A percentile compares a stretch with the other conserved stretches of the same genome.
Evolutionary conservation across 169 alveolate genomes (phyloP).

Genomic region (Eimeria sp.): DNA sequence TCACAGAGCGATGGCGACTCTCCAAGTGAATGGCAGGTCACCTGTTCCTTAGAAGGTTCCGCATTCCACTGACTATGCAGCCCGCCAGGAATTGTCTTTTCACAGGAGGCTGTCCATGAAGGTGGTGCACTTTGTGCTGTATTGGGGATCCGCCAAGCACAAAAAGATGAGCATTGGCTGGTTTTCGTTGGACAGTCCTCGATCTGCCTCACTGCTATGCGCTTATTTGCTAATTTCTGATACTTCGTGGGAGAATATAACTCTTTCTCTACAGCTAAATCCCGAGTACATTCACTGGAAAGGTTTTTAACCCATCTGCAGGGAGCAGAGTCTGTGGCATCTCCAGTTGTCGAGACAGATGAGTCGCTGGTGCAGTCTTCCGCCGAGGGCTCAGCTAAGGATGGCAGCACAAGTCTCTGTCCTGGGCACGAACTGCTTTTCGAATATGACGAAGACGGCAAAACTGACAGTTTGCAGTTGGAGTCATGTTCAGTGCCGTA

Average conservation of each 20-base stretch:
- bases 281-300: background rate
- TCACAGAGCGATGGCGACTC: background rate
- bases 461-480: background rate
- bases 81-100: conserved; percentile 19
- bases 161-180: background rate
- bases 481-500: background rate
- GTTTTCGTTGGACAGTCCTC: background rate
- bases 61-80: conserved; percentile 35
- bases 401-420: conserved; percentile 19
- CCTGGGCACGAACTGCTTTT: background rate
- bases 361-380: conserved; percentile 71
- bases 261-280: background rate
- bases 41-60: background rate
- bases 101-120: conserved; percentile 9
- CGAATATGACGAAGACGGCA: background rate
- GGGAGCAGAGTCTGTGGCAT: conserved; percentile 5
- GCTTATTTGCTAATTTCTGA: background rate
- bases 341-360: conserved; percentile 31
- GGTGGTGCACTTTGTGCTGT: background rate
- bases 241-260: background rate
- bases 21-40: background rate
- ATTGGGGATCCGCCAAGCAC: background rate
- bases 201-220: background rate
- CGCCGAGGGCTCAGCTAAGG: conserved; percentile 34
- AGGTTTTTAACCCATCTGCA: conserved; percentile 14